Conservation (phyloP, 192 early-diverging fungal species). For the Diversispora eburnea region DNA sequence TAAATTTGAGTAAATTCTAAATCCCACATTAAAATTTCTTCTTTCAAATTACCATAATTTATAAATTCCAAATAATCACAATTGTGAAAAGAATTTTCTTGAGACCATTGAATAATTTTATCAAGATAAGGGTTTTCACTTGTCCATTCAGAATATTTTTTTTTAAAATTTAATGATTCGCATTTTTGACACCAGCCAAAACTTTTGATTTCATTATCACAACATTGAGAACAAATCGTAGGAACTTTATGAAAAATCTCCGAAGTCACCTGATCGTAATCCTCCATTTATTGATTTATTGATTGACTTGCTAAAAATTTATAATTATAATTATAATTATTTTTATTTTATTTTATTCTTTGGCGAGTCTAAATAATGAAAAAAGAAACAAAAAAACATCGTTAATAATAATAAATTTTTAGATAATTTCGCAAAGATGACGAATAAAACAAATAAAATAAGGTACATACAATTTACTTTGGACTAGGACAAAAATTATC, state of each 20-base stretch:
- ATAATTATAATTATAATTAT: background rate
- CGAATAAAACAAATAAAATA: no score
- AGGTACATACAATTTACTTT: no score
- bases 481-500: no score
- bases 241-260: no score
- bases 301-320: background rate
- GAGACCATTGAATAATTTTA: background rate
- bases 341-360: no score
- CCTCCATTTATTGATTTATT: background rate
- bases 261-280: background rate
- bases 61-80: slow-evolving; percentile 4
- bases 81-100: background rate
- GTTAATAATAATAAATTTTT: no score
- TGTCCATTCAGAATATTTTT: background rate
- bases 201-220: background rate
- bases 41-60: background rate
- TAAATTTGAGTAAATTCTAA: background rate
- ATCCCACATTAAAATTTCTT: background rate
- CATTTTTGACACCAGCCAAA: background rate
- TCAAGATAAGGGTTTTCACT: background rate
- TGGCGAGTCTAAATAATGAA: no score
- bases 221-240: no score
- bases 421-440: no score
- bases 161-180: background rate
- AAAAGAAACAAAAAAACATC: no score